phyloP scores from a whole-genome alignment of 2,329 filamentous ascomycete genomes.

The Pyricularia pennisetigena region DNA sequence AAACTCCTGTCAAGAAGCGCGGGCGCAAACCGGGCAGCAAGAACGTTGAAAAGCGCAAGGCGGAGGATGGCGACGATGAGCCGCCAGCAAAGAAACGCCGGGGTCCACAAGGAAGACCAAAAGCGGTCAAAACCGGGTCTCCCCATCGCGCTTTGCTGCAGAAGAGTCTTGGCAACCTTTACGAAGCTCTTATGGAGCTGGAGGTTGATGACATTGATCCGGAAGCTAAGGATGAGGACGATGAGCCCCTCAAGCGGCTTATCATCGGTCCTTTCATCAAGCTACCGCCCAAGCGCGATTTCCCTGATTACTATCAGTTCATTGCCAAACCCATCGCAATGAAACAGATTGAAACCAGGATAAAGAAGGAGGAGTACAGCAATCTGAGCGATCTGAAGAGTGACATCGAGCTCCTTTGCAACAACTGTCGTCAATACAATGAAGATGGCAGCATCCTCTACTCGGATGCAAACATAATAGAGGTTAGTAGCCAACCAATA shows the following conservation, averaged over 20 bases:
- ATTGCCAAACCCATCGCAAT: slow-evolving; percentile 92
- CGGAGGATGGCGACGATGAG: slow-evolving; percentile 66
- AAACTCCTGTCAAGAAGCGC: slow-evolving; percentile 65
- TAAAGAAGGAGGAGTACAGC: slow-evolving; percentile 91
- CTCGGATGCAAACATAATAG: slow-evolving; percentile 84
- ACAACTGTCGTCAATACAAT: slow-evolving; percentile 91
- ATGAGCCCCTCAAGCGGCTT: slow-evolving; percentile 56
- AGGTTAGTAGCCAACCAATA: slow-evolving; percentile 50
- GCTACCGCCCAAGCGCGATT: slow-evolving; percentile 78
- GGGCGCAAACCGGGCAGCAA: slow-evolving; percentile 68
- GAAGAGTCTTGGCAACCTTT: slow-evolving; percentile 65
- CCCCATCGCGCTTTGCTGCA: slow-evolving; percentile 66
- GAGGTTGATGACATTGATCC: slow-evolving; percentile 66
- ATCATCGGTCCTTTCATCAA: slow-evolving; percentile 94
- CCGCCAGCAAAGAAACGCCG: slow-evolving; percentile 71
- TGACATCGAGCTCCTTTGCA: slow-evolving; percentile 77
- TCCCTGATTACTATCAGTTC: slow-evolving; percentile 90
- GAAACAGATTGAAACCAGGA: slow-evolving; percentile 88
- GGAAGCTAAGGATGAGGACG: slow-evolving; percentile 37
- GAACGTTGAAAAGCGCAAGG: slow-evolving; percentile 74
- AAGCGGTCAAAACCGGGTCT: slow-evolving; percentile 34
- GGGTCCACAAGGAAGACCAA: slow-evolving; percentile 59
- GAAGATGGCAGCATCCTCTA: slow-evolving; percentile 91
- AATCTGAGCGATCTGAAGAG: slow-evolving; percentile 69
- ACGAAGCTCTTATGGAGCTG: slow-evolving; percentile 71